Conservation (phyloP, 352 stramenopile genomes). For the Phytopythium boreale region DNA sequence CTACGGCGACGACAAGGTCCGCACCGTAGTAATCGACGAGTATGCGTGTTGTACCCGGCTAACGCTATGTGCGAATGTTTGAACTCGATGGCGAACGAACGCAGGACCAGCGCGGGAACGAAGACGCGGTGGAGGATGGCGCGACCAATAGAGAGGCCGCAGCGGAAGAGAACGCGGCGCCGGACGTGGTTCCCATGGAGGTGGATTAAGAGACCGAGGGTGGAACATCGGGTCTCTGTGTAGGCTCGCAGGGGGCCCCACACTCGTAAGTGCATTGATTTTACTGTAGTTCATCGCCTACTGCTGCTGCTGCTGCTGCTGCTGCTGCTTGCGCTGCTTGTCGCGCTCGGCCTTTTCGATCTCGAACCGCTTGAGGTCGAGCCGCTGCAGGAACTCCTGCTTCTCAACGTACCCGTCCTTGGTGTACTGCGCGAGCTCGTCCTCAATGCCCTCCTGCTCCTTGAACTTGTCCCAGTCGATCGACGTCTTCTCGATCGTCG, state of each 20-base stretch:
- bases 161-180: conserved; percentile 42
- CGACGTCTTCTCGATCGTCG: conserved; percentile 94
- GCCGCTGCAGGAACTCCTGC: conserved; percentile 92
- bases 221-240: neutral
- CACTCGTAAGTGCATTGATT: conserved; percentile 1
- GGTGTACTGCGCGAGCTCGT: conserved; percentile 90
- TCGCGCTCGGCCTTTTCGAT: conserved; percentile 88
- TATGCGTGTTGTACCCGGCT: neutral
- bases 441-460: conserved; percentile 87
- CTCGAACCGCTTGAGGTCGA: conserved; percentile 89
- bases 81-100: neutral
- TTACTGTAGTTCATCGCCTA: neutral
- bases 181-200: conserved; percentile 75
- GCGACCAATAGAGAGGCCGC: conserved; percentile 24
- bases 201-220: conserved; percentile 37
- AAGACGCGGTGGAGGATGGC: conserved; percentile 28
- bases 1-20: conserved; percentile 76
- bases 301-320: conserved; percentile 25
- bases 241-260: neutral
- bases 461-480: conserved; percentile 97
- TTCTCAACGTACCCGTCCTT: conserved; percentile 96
- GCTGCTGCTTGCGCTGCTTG: conserved; percentile 55
- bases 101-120: conserved; percentile 59
- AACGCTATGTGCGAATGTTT: neutral
- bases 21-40: neutral